Evolutionary conservation across 148 eudicot genomes (phyloP), one percentile per base, ranked within the genome.

Genomic region (Salicornia ramosissima): DNA sequence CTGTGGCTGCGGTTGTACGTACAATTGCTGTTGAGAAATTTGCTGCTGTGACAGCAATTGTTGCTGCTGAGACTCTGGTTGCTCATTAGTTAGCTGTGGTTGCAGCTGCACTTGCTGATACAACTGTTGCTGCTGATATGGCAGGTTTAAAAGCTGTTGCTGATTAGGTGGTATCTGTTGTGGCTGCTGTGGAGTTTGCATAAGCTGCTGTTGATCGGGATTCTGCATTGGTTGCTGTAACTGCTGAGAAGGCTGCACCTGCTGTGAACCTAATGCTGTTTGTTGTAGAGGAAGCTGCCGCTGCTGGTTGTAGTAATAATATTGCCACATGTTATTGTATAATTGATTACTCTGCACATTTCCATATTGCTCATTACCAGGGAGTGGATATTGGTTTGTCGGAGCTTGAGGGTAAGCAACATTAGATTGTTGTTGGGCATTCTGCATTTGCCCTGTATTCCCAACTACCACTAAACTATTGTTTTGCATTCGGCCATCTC

Each of bases 321-420:
- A 82, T 55, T 84, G 89, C 79, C 80, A 79, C 84, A 82, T 78
- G 71, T 83, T 88, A 78, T 79, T 79, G 72, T 80, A 81, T 25
- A 76, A 71, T 69, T 84, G 80, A 61, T 28, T 70, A 73, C 77
- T 77, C 64, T 81, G 86, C 26, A 56, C 29, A 71, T 68, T 77
- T 45, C 80, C 86, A 64, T 62, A 65, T 53, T 72, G 77, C 65
- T 71, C 90, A 71, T 72, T 77, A 65, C 69, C 78, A 70, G 75
- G 88, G 72, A 67, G 46, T 54, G 83, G 70, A 59, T 19, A 72
- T 25, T 83, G 87, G 36, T 69, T 69, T 67, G 70, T 46, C 74
- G 76, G 83, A 66, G 76, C 73, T 72, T 79, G 83, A 67, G 80
- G 71, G 62, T 77, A 73, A 50, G 74, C 46, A 66, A 53, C 47